These are phyloP conservation scores for Rhodotorula sp. DNA, from an alignment of 1,284 basidiomycete genomes.

Conservation along the genomic window DNA sequence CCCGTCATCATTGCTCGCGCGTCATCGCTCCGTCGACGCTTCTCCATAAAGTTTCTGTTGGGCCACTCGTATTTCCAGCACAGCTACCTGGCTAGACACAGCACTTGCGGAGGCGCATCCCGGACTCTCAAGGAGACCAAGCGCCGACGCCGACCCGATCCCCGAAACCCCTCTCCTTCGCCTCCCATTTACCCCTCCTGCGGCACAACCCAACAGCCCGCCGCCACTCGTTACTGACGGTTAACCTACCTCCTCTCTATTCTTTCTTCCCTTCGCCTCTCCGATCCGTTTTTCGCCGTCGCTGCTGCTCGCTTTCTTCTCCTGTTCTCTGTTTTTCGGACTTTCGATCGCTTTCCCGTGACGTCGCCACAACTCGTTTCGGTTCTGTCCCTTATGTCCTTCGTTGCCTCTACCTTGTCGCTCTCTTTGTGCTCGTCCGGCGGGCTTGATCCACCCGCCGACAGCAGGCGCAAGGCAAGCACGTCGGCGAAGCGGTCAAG, in stretches of 20 bases:
- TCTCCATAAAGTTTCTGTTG: constrained; percentile 30
- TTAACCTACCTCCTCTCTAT: constrained; percentile 42
- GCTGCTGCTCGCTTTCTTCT: constrained; percentile 8
- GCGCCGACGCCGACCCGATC: not conserved
- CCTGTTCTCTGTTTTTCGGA: not conserved
- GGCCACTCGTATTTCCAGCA: not conserved
- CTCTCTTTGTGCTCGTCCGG: constrained; percentile 12
- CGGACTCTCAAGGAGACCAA: constrained; percentile 3
- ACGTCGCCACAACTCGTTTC: constrained; percentile 3
- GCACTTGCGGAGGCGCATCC: not conserved
- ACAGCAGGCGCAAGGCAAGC: constrained; percentile 40
- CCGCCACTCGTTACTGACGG: constrained; percentile 2
- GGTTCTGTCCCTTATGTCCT: not conserved
- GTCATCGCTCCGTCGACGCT: constrained; percentile 11
- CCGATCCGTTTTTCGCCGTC: constrained; percentile 2
- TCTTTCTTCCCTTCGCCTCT: constrained; percentile 42
- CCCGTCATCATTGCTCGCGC: constrained; percentile 13
- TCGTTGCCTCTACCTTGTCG: constrained; percentile 4
- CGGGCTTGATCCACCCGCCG: constrained; percentile 27
- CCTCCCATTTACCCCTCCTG: not conserved
- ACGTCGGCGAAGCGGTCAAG: constrained; percentile 44
- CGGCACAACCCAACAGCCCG: not conserved
- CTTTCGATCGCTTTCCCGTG: constrained; percentile 1
- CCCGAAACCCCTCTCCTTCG: constrained; percentile 37
- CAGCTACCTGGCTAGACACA: not conserved